phyloP scores from a whole-genome alignment of 1,284 basidiomycete species.

The Trichosporon ovoides region DNA sequence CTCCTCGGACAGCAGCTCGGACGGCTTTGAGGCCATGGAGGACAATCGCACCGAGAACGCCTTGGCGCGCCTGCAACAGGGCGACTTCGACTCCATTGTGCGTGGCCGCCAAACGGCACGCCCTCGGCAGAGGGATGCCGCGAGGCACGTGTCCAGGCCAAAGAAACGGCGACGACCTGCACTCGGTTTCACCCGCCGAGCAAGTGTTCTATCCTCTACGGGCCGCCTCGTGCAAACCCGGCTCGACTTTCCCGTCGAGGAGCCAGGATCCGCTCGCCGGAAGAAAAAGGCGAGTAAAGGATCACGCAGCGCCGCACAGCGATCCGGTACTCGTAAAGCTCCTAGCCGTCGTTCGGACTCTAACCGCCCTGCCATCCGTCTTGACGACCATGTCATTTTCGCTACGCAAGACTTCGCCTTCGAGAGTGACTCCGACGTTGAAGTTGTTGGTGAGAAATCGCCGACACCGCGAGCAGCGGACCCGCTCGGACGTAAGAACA shows the following conservation, averaged over 20 bases:
- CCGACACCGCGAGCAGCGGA: neutral
- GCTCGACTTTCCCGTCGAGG: constrained; percentile 31
- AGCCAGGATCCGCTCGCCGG: neutral
- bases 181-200: constrained; percentile 15
- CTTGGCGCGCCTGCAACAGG: constrained; percentile 36
- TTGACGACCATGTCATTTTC: constrained; percentile 42
- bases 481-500: neutral
- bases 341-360: neutral
- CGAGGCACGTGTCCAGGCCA: neutral
- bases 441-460: constrained; percentile 10
- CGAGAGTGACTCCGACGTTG: constrained; percentile 20
- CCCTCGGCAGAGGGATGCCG: neutral
- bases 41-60: constrained; percentile 29
- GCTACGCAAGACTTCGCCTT: constrained; percentile 41
- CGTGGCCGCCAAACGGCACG: constrained; percentile 14
- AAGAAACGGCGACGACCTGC: constrained; percentile 22
- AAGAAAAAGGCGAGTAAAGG: neutral
- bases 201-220: neutral
- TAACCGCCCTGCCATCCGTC: constrained; percentile 35
- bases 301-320: neutral
- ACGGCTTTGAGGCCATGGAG: constrained; percentile 29
- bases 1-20: constrained; percentile 12
- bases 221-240: constrained; percentile 25
- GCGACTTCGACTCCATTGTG: constrained; percentile 41
- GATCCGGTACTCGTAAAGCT: neutral